A percentile compares a stretch with the other conserved stretches of the same genome.
Evolutionary conservation across 768 basidiomycete species (phyloP).

Genomic region (Hypholoma sublateritium): DNA sequence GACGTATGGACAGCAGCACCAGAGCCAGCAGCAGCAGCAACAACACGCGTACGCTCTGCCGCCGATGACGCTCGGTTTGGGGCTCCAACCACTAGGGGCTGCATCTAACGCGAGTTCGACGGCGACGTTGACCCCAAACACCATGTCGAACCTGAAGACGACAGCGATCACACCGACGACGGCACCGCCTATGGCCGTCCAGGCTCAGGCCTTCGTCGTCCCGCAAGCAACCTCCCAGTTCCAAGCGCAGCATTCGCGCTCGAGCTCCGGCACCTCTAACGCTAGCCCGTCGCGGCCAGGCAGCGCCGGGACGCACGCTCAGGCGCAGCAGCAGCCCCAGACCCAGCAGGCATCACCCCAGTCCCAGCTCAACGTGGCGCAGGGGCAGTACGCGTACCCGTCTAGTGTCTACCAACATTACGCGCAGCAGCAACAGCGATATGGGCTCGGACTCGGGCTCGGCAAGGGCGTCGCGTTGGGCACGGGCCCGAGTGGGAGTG

Average conservation of each 20-base stretch:
- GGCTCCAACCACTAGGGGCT: not conserved
- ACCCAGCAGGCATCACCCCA: not conserved
- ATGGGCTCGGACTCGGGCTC: not conserved
- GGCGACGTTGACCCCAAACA: not conserved
- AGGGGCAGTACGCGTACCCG: constrained; percentile 2
- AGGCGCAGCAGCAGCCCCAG: not conserved
- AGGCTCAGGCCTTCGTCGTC: constrained; percentile 17
- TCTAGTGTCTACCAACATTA: constrained; percentile 12
- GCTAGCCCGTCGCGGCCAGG: not conserved
- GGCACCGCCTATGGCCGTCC: constrained; percentile 8
- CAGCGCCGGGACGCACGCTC: not conserved
- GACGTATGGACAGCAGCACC: constrained; percentile 22
- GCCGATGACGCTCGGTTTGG: not conserved
- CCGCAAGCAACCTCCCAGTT: constrained; percentile 19
- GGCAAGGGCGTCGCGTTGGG: not conserved
- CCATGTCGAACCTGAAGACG: constrained; percentile 17
- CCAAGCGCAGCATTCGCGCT: constrained; percentile 3
- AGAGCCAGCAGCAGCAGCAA: constrained; percentile 31
- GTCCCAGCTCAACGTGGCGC: too few relatives aligned
- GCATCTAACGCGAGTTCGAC: not conserved
- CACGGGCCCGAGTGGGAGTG: constrained; percentile 3
- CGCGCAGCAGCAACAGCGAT: constrained; percentile 19
- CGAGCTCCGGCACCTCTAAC: constrained; percentile 10
- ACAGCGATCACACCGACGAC: constrained; percentile 17
- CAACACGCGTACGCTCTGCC: not conserved